phyloP scores from a whole-genome alignment of 257 asterid genomes.

The Ocimum tenuiflorum region DNA sequence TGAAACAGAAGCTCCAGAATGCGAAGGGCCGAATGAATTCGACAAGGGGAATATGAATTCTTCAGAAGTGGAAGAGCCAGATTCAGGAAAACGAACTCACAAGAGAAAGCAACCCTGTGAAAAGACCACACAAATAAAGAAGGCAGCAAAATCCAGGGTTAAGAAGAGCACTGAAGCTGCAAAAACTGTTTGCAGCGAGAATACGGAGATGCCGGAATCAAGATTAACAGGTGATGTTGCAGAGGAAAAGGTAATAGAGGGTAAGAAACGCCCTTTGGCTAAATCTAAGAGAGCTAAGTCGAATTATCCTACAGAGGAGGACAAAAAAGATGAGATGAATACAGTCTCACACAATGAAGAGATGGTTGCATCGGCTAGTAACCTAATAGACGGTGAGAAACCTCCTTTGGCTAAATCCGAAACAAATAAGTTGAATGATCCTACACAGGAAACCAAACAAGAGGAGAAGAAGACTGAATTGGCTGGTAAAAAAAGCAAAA shows the following conservation, averaged over 20 bases:
- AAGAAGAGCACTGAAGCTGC: constrained; percentile 25
- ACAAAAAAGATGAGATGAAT: constrained; percentile 24
- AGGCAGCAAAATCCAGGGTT: constrained; percentile 23
- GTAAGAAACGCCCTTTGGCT: constrained; percentile 36
- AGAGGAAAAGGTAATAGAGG: constrained; percentile 27
- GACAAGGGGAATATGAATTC: constrained; percentile 6
- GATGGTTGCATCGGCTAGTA: constrained; percentile 18
- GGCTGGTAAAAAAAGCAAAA: constrained; percentile 16
- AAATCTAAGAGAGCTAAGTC: constrained; percentile 27
- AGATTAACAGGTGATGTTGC: constrained; percentile 22
- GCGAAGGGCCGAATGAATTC: constrained; percentile 19
- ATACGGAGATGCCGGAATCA: constrained; percentile 22
- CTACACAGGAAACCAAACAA: constrained; percentile 17
- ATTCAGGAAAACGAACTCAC: constrained; percentile 18
- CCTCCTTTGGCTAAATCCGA: constrained; percentile 34
- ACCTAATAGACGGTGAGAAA: constrained; percentile 30
- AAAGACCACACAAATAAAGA: neutral
- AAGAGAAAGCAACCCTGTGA: constrained; percentile 20
- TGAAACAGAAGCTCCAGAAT: constrained; percentile 44
- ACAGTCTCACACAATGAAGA: constrained; percentile 17
- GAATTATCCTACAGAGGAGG: constrained; percentile 19
- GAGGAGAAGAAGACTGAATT: constrained; percentile 27
- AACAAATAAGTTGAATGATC: constrained; percentile 19
- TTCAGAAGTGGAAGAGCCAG: constrained; percentile 22
- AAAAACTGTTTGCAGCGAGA: constrained; percentile 20